Evolutionary conservation across 2,329 filamentous ascomycete species (phyloP), one percentile per base, ranked within the genome.

Genomic region (Aureobasidium mangrovei): DNA sequence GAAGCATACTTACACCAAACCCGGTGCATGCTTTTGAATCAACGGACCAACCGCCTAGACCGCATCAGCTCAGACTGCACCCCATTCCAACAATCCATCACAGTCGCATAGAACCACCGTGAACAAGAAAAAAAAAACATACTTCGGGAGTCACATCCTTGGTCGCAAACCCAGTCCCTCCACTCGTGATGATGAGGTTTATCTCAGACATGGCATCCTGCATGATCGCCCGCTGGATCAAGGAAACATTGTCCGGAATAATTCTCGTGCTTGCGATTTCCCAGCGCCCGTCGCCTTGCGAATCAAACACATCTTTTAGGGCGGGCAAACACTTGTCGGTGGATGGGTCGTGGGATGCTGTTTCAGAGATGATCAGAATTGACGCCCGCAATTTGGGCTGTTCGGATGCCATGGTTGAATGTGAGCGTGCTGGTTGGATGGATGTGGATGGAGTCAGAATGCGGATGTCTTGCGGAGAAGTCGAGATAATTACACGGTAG

Each of bases 61-160:
- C 4, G 4, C 31, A 31, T 56, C 31, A 49, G 35, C 12, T 5
- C 28, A 46, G 36, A 56, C 42, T 45, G 7, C 32, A 18, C 10
- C 8, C n/a, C 3, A 8, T 3, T 9, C 59, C 56, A 36, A 12
- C 24, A 48, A 48, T 38, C 28, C 38, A 12, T 36, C 18, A 51
- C 12, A n/a, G 36, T 7, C 55, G 38, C 36, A 38, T 26, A 45
- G 55, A n/a, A 40, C 26, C 10, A 1, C 8, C 10, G 40, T 27
- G 12, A 40, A 28, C 31, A 18, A 12, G 1, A 26, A 10, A 35
- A 33, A 26, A 26, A 18, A 24, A 43, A 67, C 71, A 60, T 68
- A 91, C 88, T 78, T 97, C 93, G 2, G 93, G 93, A 0, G 93
- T 98, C 40, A 80, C 76, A 72, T 98, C 93, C 54, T 85, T 81